These are phyloP conservation scores for Clarireedia hainanense DNA, from an alignment of 2,329 filamentous ascomycete genomes.

Conservation along the genomic window DNA sequence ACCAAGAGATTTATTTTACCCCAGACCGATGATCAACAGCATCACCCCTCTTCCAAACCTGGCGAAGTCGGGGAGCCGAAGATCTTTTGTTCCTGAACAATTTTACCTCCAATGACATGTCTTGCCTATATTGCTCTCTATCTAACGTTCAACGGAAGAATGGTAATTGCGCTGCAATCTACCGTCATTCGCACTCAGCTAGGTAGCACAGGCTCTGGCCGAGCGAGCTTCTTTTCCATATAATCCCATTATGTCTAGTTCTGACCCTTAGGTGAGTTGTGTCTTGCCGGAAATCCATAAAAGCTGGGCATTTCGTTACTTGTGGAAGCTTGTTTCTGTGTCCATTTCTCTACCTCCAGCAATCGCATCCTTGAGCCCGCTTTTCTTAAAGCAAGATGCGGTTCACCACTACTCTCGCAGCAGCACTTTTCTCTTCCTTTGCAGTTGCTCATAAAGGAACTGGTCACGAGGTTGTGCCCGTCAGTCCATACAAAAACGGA, in stretches of 20 bases:
- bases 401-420: neutral
- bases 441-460: neutral
- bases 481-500: slow-evolving; percentile 3
- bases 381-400: neutral
- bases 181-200: neutral
- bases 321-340: neutral
- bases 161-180: neutral
- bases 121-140: neutral
- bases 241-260: neutral
- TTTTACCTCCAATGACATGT: slow-evolving; percentile 18
- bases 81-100: slow-evolving; percentile 5
- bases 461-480: neutral
- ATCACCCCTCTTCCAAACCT: slow-evolving; percentile 9
- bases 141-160: neutral
- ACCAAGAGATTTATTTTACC: neutral
- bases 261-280: no score
- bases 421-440: neutral
- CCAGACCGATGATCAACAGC: neutral
- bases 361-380: neutral
- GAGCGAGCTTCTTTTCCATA: neutral
- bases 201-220: neutral
- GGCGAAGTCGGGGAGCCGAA: slow-evolving; percentile 1
- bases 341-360: neutral
- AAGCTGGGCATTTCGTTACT: neutral
- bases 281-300: no score